Evolutionary conservation across 768 basidiomycete genomes (phyloP), one percentile per base, ranked within the genome.

Genomic region (Pulveroboletus sp.): DNA sequence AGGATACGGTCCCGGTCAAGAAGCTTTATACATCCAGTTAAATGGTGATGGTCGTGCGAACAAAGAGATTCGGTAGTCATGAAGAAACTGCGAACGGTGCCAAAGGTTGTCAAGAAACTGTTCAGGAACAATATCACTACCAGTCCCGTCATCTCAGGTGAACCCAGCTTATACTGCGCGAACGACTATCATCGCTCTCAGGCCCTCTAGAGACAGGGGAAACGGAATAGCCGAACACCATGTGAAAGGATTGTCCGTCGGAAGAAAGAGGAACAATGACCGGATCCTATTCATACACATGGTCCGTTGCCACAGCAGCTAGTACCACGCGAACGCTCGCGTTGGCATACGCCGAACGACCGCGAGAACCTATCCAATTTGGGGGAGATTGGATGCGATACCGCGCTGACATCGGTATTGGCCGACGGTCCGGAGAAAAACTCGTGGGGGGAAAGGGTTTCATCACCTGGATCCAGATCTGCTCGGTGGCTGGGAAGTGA

Each of bases 281-380:
- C 19, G 6, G 23, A 0, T 3, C 16, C 26, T 12, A 23, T 20
- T 22, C 31, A 8, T 32, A 23, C 12, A 24, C n/a, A 9, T 50
- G 19, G 16, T 8, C 37, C 29, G 27, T 19, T 43, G 19, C 17
- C 63, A 60, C 79, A 81, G 55, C 76, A 77, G 13, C 83, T 83
- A n/a, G n/a, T n/a, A 49, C 70, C 67, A 57, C 85, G 87, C 32
- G 72, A 70, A 24, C 70, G 65, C n/a, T 76, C 74, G 59, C 83
- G 87, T n/a, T 62, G 68, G 52, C 86, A 87, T 11, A 54, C 60
- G 63, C 63, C 4, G 82, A 76, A 62, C 85, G 66, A 3, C 85
- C 83, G 2, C 76, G 79, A 62, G 84, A 86, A 60, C 83, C 34
- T 35, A 86, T 55, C 82, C 77, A 48, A 88, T 68, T 63, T 82